phyloP scores from a whole-genome alignment of 371 early-diverging fungal genomes.

The Coemansia sp. region DNA sequence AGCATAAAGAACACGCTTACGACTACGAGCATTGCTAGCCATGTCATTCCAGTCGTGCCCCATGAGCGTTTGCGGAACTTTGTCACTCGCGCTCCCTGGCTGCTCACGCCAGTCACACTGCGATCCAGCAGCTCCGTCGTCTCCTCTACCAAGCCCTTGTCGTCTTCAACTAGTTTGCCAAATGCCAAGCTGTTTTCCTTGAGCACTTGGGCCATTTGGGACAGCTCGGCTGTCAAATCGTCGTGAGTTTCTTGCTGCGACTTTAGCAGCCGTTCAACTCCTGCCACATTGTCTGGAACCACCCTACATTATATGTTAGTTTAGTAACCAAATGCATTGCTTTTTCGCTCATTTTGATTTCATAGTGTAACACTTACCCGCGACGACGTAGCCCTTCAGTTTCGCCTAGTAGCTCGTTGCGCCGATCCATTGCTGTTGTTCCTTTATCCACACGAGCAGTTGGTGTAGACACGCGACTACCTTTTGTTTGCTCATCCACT shows the following conservation, averaged over 20 bases:
- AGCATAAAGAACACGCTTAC: conserved; percentile 66
- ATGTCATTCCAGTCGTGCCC: conserved; percentile 70
- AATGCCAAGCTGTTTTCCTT: conserved; percentile 66
- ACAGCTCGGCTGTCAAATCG: conserved; percentile 65
- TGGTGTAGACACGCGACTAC: background rate
- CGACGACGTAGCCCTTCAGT: background rate
- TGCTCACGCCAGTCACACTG: conserved; percentile 57
- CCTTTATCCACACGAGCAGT: background rate
- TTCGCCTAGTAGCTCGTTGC: background rate
- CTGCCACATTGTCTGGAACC: conserved; percentile 35
- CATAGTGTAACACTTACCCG: background rate
- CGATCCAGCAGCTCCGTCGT: conserved; percentile 57
- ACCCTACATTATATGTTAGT: conserved; percentile 19
- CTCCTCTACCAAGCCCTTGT: conserved; percentile 59
- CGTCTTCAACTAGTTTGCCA: conserved; percentile 62
- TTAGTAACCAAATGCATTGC: background rate
- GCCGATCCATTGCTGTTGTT: background rate
- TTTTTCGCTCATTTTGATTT: background rate
- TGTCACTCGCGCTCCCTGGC: conserved; percentile 59
- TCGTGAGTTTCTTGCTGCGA: conserved; percentile 69
- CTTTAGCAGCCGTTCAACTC: conserved; percentile 60
- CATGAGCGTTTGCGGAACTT: conserved; percentile 63
- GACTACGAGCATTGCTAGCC: conserved; percentile 63
- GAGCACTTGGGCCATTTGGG: conserved; percentile 64
- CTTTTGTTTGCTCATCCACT: background rate